Base-by-base conservation (phyloP, 495 filamentous ascomycete species). In the Penicillium simplicissimum region DNA sequence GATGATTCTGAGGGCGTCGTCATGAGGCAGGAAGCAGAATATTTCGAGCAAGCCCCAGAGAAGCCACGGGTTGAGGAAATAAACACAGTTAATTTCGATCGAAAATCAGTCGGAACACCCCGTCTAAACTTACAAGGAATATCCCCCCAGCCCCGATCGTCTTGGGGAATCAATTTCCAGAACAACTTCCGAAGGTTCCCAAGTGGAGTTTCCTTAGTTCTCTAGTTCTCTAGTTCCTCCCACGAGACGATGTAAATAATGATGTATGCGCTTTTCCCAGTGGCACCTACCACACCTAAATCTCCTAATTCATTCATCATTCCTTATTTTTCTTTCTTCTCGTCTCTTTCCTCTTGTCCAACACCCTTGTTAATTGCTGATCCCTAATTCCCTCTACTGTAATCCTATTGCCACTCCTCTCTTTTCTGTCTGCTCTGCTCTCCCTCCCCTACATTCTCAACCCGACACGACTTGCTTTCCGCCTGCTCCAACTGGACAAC, bases 211-310 rank as follows among this genome's bases (percentile, higher is more conserved):
- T 11, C 4, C 23, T 45, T 19, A 19, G 40, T 43, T 9, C 3
- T 9, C 42, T 45, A 45, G 28, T 31, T 31, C 28, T 31, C 28
- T 31, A 31, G 28, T 31, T 31, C 28, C 4, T 31, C 28, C 28
- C 28, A 31, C 15, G 21, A 33, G 33, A n/a, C 33, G 15, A 49
- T 31, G 58, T 64, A 65, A 67, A 66, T 65, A 63, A 67, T 63
- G 62, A 69, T 71, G 67, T 64, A 63, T 60, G 59, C 59, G 61
- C 57, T 54, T 58, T 60, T 31, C 28, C 21, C 42, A 67, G 66
- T 67, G 52, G 70, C 65, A 72, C 68, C 66, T 72, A 69, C 67
- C 65, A 68, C 70, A 71, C 67, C 66, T 72, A 70, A 70, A 64
- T 64, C 59, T 57, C 42, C 57, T 61, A 55, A 67, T 47, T 37